Evolutionary conservation across 2,329 filamentous ascomycete genomes (phyloP), one percentile per base, ranked within the genome.

Genomic region (Monosporascus ibericus): DNA sequence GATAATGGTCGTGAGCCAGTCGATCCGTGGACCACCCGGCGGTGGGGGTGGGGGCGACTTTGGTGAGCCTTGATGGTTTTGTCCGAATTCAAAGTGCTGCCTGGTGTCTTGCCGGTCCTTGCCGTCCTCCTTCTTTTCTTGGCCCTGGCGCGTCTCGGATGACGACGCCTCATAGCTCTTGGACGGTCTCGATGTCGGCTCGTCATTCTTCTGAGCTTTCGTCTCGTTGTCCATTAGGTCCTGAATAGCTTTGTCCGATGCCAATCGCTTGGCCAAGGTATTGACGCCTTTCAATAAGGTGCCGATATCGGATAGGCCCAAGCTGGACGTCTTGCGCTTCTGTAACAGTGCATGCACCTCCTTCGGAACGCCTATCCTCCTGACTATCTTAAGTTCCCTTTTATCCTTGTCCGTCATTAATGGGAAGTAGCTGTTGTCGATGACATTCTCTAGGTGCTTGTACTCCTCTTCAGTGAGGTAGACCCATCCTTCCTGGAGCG

Each of bases 1-100:
- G 25, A 90, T 79, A 52, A 92, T 73, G 55, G 75, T 77, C 27
- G 74, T 72, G 9, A 74, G 59, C 60, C 73, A 67, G 52, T 67
- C 66, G 44, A 60, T 64, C 18, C 55, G 48, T 44, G 42, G 42
- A 30, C 42, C 20, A 22, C 14, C 22, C 24, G 24, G 42, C 30
- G 42, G 22, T 25, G 24, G 42, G 24, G 50, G 61, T n/a, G 58
- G 24, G 4, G 60, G 59, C 37, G 53, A 58, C 47, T 22, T 52
- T 50, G 25, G 44, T 14, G 30, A 34, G 30, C 30, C 30, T 34
- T 34, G 40, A 14, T 52, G 37, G 20, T 52, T 55, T 52, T 44
- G 18, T 62, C 63, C 2, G 58, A 58, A 20, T 55, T 57, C 50
- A 61, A 64, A 20, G 5, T 34, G 30, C 30, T 11, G 30, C 14